Evolutionary conservation across 176 grass and related monocot species (phyloP).

Genomic region (Zea mays): Zm-B73-REFERENCE-NAM-5.0 NC_050105.1:147093501-147094000

Average conservation of each 20-base stretch:
- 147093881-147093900: too few relatives aligned
- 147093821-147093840: too few relatives aligned
- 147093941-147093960: too few relatives aligned
- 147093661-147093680: conserved; percentile 97
- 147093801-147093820: too few relatives aligned
- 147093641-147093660: conserved; percentile 87
- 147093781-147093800: too few relatives aligned
- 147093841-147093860: too few relatives aligned
- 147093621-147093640: conserved; percentile 91
- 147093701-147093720: conserved; percentile 36
- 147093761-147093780: background rate
- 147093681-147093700: conserved; percentile 96
- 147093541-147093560: conserved; percentile 98
- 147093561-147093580: conserved; percentile 95
- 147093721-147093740: conserved; percentile 29
- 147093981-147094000: too few relatives aligned
- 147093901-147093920: too few relatives aligned
- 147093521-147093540: conserved; percentile 98
- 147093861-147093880: too few relatives aligned
- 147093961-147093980: too few relatives aligned
- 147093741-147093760: conserved; percentile 10
- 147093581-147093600: conserved; percentile 97
- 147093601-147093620: conserved; percentile 96
- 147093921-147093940: too few relatives aligned
- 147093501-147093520: conserved; percentile 93